Conservation (phyloP, 1,284 basidiomycete species). For the Sparassis latifolia region DNA sequence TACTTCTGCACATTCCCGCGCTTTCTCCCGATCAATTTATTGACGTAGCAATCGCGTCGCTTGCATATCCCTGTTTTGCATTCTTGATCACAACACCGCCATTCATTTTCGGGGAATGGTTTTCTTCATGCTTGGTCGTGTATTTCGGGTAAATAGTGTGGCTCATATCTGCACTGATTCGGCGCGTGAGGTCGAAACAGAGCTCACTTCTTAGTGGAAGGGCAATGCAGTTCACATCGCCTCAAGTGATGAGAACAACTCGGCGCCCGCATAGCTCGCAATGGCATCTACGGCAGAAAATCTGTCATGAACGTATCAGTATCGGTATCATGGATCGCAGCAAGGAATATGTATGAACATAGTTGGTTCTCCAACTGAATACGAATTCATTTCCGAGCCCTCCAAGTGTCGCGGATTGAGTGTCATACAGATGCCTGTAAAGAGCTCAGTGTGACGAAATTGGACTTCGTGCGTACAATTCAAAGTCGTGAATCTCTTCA, state of each 20-base stretch:
- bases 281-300: conserved; percentile 91
- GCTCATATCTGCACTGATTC: conserved; percentile 87
- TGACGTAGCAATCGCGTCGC: conserved; percentile 63
- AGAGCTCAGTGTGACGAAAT: background rate
- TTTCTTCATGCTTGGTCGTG: conserved; percentile 77
- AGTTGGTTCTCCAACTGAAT: conserved; percentile 93
- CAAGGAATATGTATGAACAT: conserved; percentile 60
- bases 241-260: conserved; percentile 42
- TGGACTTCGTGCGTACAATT: conserved; percentile 48
- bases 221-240: conserved; percentile 87
- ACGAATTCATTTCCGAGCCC: conserved; percentile 92
- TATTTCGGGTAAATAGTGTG: conserved; percentile 88
- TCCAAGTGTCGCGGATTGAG: conserved; percentile 82
- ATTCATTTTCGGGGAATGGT: conserved; percentile 83
- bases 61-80: conserved; percentile 72
- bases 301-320: conserved; percentile 30
- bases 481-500: conserved; percentile 93
- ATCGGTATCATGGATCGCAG: no score
- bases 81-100: conserved; percentile 93
- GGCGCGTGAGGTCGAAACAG: conserved; percentile 87
- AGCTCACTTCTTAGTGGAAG: conserved; percentile 90
- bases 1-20: conserved; percentile 91
- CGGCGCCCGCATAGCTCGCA: conserved; percentile 45
- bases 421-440: conserved; percentile 76
- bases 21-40: conserved; percentile 67